These are phyloP conservation scores for Penicillium vulpinum DNA, from an alignment of 2,329 filamentous ascomycete species.

Conservation along the genomic window DNA sequence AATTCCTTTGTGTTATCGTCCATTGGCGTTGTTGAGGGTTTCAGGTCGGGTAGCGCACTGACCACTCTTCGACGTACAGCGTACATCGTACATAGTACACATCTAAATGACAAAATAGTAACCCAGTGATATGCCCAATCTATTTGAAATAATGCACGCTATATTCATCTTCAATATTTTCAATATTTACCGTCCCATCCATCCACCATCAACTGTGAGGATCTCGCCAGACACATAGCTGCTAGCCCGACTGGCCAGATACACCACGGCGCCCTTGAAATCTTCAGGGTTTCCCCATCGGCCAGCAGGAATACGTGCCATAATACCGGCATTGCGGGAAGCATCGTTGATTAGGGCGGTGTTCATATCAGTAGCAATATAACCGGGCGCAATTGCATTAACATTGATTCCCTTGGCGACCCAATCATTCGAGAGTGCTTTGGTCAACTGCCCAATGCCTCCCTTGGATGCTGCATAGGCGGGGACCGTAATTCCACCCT, in stretches of 20 bases:
- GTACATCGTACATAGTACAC: too few relatives aligned
- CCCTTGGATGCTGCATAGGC: slow-evolving; percentile 39
- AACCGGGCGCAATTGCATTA: slow-evolving; percentile 61
- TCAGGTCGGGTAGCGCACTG: not conserved
- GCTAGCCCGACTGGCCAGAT: slow-evolving; percentile 72
- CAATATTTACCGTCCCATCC: slow-evolving; percentile 73
- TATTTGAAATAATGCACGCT: not conserved
- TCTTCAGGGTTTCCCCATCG: slow-evolving; percentile 83
- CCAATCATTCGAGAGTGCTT: slow-evolving; percentile 56
- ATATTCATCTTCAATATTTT: not conserved
- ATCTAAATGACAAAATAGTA: too few relatives aligned
- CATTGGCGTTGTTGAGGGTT: slow-evolving; percentile 7
- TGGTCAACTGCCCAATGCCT: slow-evolving; percentile 41
- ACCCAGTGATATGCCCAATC: not conserved
- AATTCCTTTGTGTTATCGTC: not conserved
- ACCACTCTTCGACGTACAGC: too few relatives aligned
- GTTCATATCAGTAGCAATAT: slow-evolving; percentile 71
- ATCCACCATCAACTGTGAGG: slow-evolving; percentile 83
- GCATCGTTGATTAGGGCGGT: slow-evolving; percentile 72
- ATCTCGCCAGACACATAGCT: slow-evolving; percentile 80
- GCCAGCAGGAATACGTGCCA: slow-evolving; percentile 77
- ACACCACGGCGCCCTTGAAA: slow-evolving; percentile 81
- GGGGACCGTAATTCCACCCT: slow-evolving; percentile 81
- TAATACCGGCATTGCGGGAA: slow-evolving; percentile 69
- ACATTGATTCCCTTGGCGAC: slow-evolving; percentile 55